Percentiles rank a stretch among this genome's conserved stretches.
These are phyloP conservation scores for Alliaria petiolata DNA, from an alignment of 345 rosid species.

Conservation along the genomic window DNA sequence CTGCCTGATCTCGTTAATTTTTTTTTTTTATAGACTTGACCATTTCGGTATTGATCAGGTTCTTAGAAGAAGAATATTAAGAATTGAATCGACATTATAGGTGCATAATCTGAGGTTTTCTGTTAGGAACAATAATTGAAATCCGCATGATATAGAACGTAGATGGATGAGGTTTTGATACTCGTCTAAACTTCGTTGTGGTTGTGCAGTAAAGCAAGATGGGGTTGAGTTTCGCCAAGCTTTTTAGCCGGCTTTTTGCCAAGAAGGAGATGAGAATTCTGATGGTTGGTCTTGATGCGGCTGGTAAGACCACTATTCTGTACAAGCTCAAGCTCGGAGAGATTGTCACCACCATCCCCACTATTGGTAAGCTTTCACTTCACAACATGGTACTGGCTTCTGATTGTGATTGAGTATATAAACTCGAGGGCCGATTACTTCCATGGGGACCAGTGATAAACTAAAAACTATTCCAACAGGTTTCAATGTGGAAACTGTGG, in stretches of 20 bases:
- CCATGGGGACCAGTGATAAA: neutral
- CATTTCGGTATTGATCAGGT: neutral
- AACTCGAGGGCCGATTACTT: neutral
- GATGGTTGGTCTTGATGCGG: constrained; percentile 89
- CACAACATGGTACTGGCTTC: neutral
- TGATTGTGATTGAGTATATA: neutral
- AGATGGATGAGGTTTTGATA: neutral
- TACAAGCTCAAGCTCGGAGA: constrained; percentile 88
- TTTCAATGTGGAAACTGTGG: constrained; percentile 87
- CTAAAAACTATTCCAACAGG: constrained; percentile 32
- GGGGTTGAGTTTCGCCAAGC: constrained; percentile 64
- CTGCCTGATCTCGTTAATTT: constrained; percentile 4
- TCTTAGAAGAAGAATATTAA: neutral
- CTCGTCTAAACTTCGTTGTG: neutral
- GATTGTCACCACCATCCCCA: constrained; percentile 80
- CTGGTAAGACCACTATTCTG: constrained; percentile 78
- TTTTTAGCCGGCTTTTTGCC: constrained; percentile 66
- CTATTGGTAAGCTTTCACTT: constrained; percentile 49
- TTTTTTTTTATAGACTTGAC: too few relatives aligned
- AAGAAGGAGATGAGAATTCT: constrained; percentile 83
- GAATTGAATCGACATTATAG: neutral
- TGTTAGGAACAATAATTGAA: neutral
- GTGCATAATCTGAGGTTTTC: neutral
- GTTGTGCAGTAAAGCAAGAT: constrained; percentile 35
- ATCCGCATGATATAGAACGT: neutral